A percentile compares a stretch with the other conserved stretches of the same genome.
Evolutionary conservation across 805 yeast genomes (phyloP).

Genomic region (Zygosaccharomyces siamensis): DNA sequence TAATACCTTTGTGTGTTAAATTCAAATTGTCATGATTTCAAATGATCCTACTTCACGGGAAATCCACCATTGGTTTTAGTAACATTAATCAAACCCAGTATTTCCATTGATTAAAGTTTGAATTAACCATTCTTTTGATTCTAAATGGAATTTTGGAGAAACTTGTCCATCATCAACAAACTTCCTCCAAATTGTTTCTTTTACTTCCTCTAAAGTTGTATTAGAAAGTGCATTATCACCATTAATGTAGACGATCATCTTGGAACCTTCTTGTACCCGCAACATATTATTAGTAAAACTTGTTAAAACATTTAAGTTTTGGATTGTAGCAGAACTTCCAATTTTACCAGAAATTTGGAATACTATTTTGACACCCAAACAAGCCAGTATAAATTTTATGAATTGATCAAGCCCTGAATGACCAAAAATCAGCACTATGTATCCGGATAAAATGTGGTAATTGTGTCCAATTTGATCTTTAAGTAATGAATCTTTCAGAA

Average conservation of each 20-base stretch:
- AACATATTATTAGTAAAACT: constrained; percentile 1
- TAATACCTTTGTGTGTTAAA: not conserved
- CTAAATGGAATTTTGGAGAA: constrained; percentile 16
- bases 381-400: constrained; percentile 24
- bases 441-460: constrained; percentile 26
- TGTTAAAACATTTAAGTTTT: constrained; percentile 1
- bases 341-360: constrained; percentile 10
- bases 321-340: not conserved
- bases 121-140: constrained; percentile 34
- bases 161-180: not conserved
- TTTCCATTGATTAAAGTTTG: constrained; percentile 30
- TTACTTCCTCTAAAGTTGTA: constrained; percentile 6
- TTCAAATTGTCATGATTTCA: not conserved
- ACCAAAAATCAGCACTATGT: constrained; percentile 36
- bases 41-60: not conserved
- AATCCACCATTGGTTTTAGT: not conserved
- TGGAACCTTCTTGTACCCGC: not conserved
- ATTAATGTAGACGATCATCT: constrained; percentile 22
- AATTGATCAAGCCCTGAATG: constrained; percentile 26
- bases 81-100: constrained; percentile 8
- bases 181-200: constrained; percentile 4
- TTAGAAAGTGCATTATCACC: constrained; percentile 10
- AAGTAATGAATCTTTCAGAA: constrained; percentile 32
- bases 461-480: constrained; percentile 35
- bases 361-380: constrained; percentile 20